Base-by-base conservation (phyloP, 306 rosid genomes). In the Prunus kanzakura region DNA sequence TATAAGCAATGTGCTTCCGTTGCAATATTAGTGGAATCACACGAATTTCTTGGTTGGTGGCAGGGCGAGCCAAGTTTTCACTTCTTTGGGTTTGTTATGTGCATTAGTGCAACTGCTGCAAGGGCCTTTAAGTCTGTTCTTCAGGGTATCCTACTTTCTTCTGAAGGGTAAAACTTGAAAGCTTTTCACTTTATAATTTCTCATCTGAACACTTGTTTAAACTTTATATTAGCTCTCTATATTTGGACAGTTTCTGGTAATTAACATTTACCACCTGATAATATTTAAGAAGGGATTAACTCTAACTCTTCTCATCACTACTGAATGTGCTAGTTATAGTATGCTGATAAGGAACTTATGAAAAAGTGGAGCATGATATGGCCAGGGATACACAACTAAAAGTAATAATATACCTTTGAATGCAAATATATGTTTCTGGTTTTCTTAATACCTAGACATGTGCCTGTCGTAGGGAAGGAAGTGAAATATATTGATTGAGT, bases 51-150 rank as follows among this genome's bases (percentile, higher is more conserved):
- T 79, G 85, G 81, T 55, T 89, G 84, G 78, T 86, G 84, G 80
- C 90, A 95, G 99, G 97, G 97, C 2, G 99, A 95, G 77, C 99
- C 99, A 3, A 89, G 96, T 38, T 95, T 95, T 83, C 98, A 95
- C 84, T 74, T 87, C 73, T 95, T 90, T 72, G 99, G 98, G 79
- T 95, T 95, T 86, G 50, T 92, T n/a, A 86, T 95, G 97, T 95
- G 99, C 87, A 78, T 95, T 63, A 84, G 93, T 64, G 99, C 99
- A 65, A 95, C 99, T 19, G 99, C 97, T 58, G 99, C 99, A 64
- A 95, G 99, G 87, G 99, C 99, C 61, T 95, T 95, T 84, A 95
- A 95, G 88, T 92, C 97, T 84, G 97, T 95, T 70, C 98, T 95
- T 76, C 98, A 95, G 87, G 87, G 97, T 77, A 88, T 95, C 83